Conservation (phyloP, 331 rosid species). For the Quercus lobata region DNA sequence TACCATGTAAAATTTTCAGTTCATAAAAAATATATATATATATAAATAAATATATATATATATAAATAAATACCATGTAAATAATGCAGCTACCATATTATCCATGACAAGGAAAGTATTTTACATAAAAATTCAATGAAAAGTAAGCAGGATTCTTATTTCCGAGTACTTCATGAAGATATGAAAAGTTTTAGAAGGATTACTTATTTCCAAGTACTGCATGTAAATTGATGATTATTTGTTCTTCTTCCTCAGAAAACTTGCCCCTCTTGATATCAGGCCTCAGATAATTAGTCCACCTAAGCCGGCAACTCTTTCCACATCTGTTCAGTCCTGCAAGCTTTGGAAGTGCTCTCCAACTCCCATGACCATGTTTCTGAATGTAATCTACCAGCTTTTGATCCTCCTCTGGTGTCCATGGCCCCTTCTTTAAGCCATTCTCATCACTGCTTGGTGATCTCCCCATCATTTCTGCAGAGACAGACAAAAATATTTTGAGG, state of each 20-base stretch:
- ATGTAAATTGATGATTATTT: slow-evolving; percentile 60
- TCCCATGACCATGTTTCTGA: slow-evolving; percentile 62
- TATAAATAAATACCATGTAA: not conserved
- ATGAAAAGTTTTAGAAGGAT: not conserved
- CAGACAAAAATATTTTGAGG: not conserved
- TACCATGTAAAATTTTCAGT: not conserved
- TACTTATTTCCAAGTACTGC: slow-evolving; percentile 71
- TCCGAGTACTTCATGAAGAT: slow-evolving; percentile 56
- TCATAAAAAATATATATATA: no score
- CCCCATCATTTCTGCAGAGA: slow-evolving; percentile 35
- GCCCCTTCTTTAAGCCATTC: slow-evolving; percentile 48
- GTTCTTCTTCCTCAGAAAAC: slow-evolving; percentile 53
- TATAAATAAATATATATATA: no score
- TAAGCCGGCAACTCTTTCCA: slow-evolving; percentile 70
- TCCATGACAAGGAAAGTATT: not conserved
- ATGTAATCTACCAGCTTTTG: slow-evolving; percentile 35
- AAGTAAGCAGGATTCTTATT: slow-evolving; percentile 41
- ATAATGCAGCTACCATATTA: not conserved
- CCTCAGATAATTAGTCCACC: slow-evolving; percentile 75
- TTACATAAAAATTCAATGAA: not conserved
- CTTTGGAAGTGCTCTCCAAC: slow-evolving; percentile 76
- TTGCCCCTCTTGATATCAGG: slow-evolving; percentile 80
- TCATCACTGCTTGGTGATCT: slow-evolving; percentile 35
- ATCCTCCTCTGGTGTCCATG: slow-evolving; percentile 59
- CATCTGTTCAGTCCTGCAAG: slow-evolving; percentile 82